Evolutionary conservation across 2,329 filamentous ascomycete species (phyloP).

Genomic region (Corinectria fuckeliana): DNA sequence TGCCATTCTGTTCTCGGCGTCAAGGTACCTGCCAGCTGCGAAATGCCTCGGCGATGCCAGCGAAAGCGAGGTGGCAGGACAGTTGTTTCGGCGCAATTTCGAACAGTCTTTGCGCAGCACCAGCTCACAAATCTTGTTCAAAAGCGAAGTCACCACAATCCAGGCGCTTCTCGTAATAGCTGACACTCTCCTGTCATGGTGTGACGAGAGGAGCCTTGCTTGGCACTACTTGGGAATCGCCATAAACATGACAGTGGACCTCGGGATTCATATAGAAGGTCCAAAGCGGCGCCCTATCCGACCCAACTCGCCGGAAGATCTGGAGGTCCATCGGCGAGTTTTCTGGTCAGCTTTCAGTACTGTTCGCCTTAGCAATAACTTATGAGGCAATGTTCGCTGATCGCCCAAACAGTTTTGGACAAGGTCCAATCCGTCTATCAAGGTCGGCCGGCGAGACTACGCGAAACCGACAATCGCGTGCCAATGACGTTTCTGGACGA

Average conservation of each 20-base stretch:
- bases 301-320: slow-evolving; percentile 10
- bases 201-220: neutral
- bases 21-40: slow-evolving; percentile 46
- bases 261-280: slow-evolving; percentile 51
- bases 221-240: slow-evolving; percentile 39
- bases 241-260: slow-evolving; percentile 49
- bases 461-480: slow-evolving; percentile 53
- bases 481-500: slow-evolving; percentile 55
- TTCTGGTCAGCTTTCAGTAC: slow-evolving; percentile 38
- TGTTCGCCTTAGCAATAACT: neutral
- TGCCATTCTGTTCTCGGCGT: slow-evolving; percentile 53
- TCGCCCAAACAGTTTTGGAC: slow-evolving; percentile 38
- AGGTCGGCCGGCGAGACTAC: slow-evolving; percentile 56
- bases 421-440: slow-evolving; percentile 63
- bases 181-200: neutral
- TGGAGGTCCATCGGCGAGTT: slow-evolving; percentile 29
- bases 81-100: neutral
- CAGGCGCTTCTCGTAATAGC: neutral
- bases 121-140: neutral
- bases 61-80: slow-evolving; percentile 51
- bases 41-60: slow-evolving; percentile 52
- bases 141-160: neutral
- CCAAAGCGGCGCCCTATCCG: neutral
- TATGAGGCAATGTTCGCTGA: neutral
- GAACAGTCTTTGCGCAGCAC: neutral